These are phyloP conservation scores for Schizophyllum amplum DNA, from an alignment of 1,284 basidiomycete species.

Conservation along the genomic window DNA sequence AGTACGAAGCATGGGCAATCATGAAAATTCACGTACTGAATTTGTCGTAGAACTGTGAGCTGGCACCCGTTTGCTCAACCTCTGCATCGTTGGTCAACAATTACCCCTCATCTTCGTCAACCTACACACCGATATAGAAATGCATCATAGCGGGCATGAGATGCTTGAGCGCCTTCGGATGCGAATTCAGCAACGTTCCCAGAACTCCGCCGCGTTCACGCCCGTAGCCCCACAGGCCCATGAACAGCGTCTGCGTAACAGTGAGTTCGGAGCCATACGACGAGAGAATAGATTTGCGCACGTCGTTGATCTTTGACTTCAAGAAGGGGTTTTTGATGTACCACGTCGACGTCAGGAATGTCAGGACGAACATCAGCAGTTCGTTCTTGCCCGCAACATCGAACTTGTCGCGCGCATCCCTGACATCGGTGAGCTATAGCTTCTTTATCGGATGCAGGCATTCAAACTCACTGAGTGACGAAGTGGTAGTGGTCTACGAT, in stretches of 20 bases:
- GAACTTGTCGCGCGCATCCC: constrained; percentile 74
- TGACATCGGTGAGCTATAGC: constrained; percentile 20
- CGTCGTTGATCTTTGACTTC: constrained; percentile 96
- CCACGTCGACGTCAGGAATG: constrained; percentile 90
- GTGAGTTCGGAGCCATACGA: background rate
- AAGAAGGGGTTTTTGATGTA: constrained; percentile 99
- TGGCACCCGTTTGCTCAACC: constrained; percentile 95
- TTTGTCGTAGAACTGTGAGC: constrained; percentile 98
- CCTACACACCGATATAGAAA: constrained; percentile 82
- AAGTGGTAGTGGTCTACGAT: constrained; percentile 87
- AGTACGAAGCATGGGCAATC: constrained; percentile 1
- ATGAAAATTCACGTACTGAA: constrained; percentile 59
- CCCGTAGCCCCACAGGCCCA: constrained; percentile 73
- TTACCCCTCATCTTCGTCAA: background rate
- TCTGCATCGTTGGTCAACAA: constrained; percentile 40
- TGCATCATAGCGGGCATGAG: constrained; percentile 90
- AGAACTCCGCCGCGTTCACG: constrained; percentile 75
- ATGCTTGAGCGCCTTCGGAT: constrained; percentile 80
- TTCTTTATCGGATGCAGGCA: background rate
- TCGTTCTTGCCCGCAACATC: constrained; percentile 81
- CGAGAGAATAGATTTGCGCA: constrained; percentile 20
- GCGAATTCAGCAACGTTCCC: constrained; percentile 76
- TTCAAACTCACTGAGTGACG: constrained; percentile 58
- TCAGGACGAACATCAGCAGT: constrained; percentile 84
- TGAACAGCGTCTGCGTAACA: constrained; percentile 68